Evolutionary conservation across 345 rosid genomes (phyloP), one percentile per base, ranked within the genome.

Genomic region (Hibiscus syriacus): DNA sequence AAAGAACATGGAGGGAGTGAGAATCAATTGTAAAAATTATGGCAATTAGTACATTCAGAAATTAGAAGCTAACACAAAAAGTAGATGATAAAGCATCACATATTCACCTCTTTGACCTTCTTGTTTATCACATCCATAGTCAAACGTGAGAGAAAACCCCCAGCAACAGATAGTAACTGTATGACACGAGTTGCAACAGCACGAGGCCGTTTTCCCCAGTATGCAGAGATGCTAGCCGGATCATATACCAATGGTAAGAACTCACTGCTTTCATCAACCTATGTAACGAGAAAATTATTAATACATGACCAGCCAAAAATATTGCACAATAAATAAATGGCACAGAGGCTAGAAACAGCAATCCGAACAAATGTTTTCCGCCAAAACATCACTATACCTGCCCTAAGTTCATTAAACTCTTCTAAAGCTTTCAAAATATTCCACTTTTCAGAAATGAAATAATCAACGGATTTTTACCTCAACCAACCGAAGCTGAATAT

Each of bases 191-290:
- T n/a, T n/a, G n/a, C n/a, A n/a, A n/a, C n/a, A n/a, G n/a, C n/a
- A n/a, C n/a, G n/a, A n/a, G n/a, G n/a, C n/a, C n/a, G n/a, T n/a
- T n/a, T n/a, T n/a, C n/a, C n/a, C n/a, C n/a, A n/a, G n/a, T n/a
- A n/a, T n/a, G n/a, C n/a, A n/a, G n/a, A n/a, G n/a, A n/a, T n/a
- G n/a, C n/a, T n/a, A n/a, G n/a, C n/a, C n/a, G n/a, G n/a, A n/a
- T n/a, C n/a, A n/a, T n/a, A n/a, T n/a, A n/a, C n/a, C n/a, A n/a
- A n/a, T n/a, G n/a, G n/a, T n/a, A n/a, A n/a, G n/a, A n/a, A n/a
- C n/a, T 93, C 92, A 74, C 92, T 88, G 82, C 90, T 88, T 77
- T 86, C 98, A 70, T 90, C 94, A 38, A 90, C 85, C 98, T 90
- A 67, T 29, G 27, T 53, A 43, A 58, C 11, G 19, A 78, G 48